Conservation (phyloP, 164 flowering plant genomes). For the Paratinospora sagittata region DNA sequence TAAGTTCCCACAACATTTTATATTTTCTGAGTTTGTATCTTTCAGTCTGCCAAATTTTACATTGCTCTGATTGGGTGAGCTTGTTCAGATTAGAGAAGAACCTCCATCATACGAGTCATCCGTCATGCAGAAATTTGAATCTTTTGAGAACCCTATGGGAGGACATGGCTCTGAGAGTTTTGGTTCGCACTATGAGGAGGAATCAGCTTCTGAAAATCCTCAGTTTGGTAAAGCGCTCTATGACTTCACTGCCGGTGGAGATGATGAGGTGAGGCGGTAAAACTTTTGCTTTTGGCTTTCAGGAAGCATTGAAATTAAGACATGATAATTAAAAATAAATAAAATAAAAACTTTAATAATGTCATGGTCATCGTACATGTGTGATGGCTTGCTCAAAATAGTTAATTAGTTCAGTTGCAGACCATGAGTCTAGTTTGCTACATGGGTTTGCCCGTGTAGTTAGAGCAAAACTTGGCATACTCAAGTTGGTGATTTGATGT, state of each 20-base stretch:
- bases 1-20: constrained; percentile 21
- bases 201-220: constrained; percentile 49
- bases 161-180: no score
- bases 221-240: constrained; percentile 82
- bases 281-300: background rate
- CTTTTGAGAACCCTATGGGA: no score
- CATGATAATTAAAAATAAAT: background rate
- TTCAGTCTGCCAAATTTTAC: background rate
- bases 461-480: no score
- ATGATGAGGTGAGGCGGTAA: constrained; percentile 67
- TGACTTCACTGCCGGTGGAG: constrained; percentile 98
- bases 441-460: background rate
- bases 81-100: no score
- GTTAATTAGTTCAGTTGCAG: background rate
- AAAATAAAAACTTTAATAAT: background rate
- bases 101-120: no score
- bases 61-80: constrained; percentile 6
- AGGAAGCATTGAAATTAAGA: background rate
- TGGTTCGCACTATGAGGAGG: constrained; percentile 66
- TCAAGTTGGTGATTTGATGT: no score
- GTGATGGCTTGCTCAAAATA: no score
- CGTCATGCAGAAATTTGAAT: no score
- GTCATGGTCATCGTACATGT: no score
- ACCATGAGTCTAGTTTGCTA: background rate
- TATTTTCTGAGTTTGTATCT: background rate